These are phyloP conservation scores for Paracorniculantispora psalliotae DNA, from an alignment of 2,329 filamentous ascomycete genomes.

Conservation along the genomic window DNA sequence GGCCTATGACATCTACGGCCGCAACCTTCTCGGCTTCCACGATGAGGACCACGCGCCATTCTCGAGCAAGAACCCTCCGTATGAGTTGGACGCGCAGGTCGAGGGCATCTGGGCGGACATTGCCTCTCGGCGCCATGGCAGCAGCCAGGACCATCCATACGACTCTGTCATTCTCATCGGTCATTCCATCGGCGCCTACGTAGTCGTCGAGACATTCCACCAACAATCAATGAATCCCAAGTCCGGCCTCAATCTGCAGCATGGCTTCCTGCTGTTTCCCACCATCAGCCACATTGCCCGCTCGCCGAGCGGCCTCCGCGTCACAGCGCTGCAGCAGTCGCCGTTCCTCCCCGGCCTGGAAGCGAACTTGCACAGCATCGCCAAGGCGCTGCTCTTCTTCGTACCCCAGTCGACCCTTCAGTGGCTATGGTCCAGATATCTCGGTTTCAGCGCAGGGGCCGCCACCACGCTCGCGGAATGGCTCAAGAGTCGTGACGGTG, in stretches of 20 bases:
- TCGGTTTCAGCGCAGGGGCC: slow-evolving; percentile 45
- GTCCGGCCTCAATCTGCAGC: slow-evolving; percentile 37
- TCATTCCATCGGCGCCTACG: slow-evolving; percentile 71
- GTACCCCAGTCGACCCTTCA: slow-evolving; percentile 35
- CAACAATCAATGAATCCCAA: slow-evolving; percentile 42
- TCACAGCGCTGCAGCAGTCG: slow-evolving; percentile 27
- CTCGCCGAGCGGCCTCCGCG: slow-evolving; percentile 53
- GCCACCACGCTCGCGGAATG: slow-evolving; percentile 48
- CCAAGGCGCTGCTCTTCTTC: slow-evolving; percentile 36
- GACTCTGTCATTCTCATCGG: slow-evolving; percentile 62
- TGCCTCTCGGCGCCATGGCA: slow-evolving; percentile 24
- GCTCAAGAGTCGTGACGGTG: slow-evolving; percentile 51
- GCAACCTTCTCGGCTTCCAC: slow-evolving; percentile 54
- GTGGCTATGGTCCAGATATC: slow-evolving; percentile 37
- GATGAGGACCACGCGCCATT: slow-evolving; percentile 49
- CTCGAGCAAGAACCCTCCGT: slow-evolving; percentile 36
- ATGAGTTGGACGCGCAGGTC: slow-evolving; percentile 51
- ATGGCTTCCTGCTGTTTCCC: slow-evolving; percentile 65
- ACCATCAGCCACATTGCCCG: slow-evolving; percentile 66
- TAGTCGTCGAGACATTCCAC: slow-evolving; percentile 63
- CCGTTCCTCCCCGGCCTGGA: slow-evolving; percentile 35
- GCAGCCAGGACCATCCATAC: slow-evolving; percentile 30
- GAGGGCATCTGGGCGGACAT: slow-evolving; percentile 36
- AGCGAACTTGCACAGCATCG: slow-evolving; percentile 35
- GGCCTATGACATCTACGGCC: slow-evolving; percentile 52